Evolutionary conservation across 345 rosid genomes (phyloP), one percentile per base, ranked within the genome.

Genomic region (Hypericum androsaemum): DNA sequence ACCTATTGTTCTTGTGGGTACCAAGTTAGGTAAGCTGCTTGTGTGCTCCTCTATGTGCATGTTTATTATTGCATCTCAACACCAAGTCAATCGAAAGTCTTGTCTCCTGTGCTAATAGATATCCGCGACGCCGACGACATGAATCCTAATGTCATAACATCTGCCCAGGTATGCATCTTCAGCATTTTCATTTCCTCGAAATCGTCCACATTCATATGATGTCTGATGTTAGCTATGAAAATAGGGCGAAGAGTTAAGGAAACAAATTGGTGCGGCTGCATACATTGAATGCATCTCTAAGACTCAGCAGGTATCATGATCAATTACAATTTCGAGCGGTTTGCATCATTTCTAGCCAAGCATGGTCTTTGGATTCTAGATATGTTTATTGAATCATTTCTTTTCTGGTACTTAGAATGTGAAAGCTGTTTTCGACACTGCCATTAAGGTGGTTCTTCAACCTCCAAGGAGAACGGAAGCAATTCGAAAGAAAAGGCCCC

Each of bases 221-320:
- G 39, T 11, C 12, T 10, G 42, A 28, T 41, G 28, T 37, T 66
- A 38, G 16, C 13, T 52, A 9, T 50, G 8, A 45, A 57, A 13
- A 51, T 44, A 89, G 98, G 98, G 98, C 60, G 95, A 92, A 71
- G 95, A 92, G 59, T 67, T 92, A 57, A 83, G 94, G 78, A 92
- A 80, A 70, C 94, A 83, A 62, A 88, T 92, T 43, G 95, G 98
- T 16, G 98, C 95, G 17, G 88, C 96, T 10, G 90, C 98, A 44
- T 92, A 92, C 67, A 88, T 92, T 2, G 95, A 92, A 54, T 92
- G 98, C 61, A 88, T 97, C 76, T 92, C 97, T 37, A 92, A 92
- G 73, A 85, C 98, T 53, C 98, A 88, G 71, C 98, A 88, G 82
- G 97, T 92, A 59, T 40, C 53, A 40, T 37, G 0, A 35, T 22